Base-by-base conservation (phyloP, 2,329 filamentous ascomycete species). In the Phyllosticta citrichinensis region DNA sequence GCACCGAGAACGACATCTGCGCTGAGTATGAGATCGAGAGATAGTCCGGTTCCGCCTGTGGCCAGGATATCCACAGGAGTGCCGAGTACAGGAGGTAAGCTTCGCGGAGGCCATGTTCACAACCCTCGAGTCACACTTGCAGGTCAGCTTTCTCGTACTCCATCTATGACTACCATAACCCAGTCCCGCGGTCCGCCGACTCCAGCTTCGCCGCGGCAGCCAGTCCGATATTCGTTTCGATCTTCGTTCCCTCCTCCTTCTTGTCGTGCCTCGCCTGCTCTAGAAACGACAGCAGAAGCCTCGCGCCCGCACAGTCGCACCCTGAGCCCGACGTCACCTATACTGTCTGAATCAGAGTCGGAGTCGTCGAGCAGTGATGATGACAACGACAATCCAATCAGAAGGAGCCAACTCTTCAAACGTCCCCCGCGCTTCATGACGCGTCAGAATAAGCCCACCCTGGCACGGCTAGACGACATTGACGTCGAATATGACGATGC, bases 21-120 rank as follows among this genome's bases (percentile, higher is more conserved):
- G 2, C 70, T 86, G 19, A 84, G 83, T 9, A 71, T 81, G n/a
- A 80, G 82, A n/a, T 68, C 67, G 27, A 81, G 77, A 65, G 84
- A 87, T 61, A 80, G 80, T n/a, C 80, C 81, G 2, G 69, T 80
- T 14, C 40, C 40, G 57, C 74, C 79, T 25, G 27, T 30, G 5
- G 47, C 25, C 1, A 50, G 59, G n/a, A 30, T 33, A 11, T 71
- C 79, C 8, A 70, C 79, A 8, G 76, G 75, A 35, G 79, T 78
- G 3, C 76, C 65, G 8, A 56, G 63, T n/a, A 30, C 65, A 20
- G 58, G 55, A 27, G 62, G 64, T 66, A 63, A 20, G 61, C 22
- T 12, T 5, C 11, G 33, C 30, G 19, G 55, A 22, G n/a, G 30
- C 3, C 22, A 27, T 25, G 25, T 47, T 60, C n/a, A 60, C 14